These are phyloP conservation scores for Fraxinus nigra DNA, from an alignment of 305 asterid genomes.

Conservation along the genomic window DNA sequence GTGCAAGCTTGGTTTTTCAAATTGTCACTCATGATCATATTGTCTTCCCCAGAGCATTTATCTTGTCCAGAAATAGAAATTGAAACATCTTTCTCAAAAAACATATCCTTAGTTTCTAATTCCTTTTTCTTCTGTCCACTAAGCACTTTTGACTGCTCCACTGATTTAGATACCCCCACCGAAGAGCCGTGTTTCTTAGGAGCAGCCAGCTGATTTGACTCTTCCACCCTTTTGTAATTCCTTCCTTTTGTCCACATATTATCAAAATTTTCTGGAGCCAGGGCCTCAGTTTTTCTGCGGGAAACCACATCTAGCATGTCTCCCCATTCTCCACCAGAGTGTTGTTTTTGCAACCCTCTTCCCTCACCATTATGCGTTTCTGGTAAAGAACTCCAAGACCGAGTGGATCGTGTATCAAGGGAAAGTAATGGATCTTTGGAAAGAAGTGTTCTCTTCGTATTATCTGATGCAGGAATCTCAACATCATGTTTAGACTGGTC, in stretches of 20 bases:
- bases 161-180: constrained; percentile 46
- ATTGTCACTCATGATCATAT: constrained; percentile 17
- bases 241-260: constrained; percentile 97
- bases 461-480: constrained; percentile 39
- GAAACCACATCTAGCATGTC: constrained; percentile 69
- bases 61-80: constrained; percentile 30
- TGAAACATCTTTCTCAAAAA: constrained; percentile 24
- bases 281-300: constrained; percentile 72
- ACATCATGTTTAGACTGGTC: constrained; percentile 37
- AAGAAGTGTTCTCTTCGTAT: constrained; percentile 33
- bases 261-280: constrained; percentile 94
- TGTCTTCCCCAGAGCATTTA: constrained; percentile 24
- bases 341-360: constrained; percentile 45
- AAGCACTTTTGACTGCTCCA: constrained; percentile 38
- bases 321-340: constrained; percentile 89
- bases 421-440: constrained; percentile 90
- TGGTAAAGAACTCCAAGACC: constrained; percentile 76
- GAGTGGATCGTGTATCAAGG: constrained; percentile 66
- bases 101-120: constrained; percentile 18
- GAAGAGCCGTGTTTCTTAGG: constrained; percentile 41
- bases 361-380: constrained; percentile 53
- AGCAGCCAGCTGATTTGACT: constrained; percentile 32
- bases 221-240: constrained; percentile 68
- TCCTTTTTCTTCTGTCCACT: constrained; percentile 40
- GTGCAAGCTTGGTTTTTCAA: constrained; percentile 24